A percentile compares a stretch with the other conserved stretches of the same genome.
Evolutionary conservation across 495 filamentous ascomycete genomes (phyloP).

Genomic region (Cladorrhinum samala): DNA sequence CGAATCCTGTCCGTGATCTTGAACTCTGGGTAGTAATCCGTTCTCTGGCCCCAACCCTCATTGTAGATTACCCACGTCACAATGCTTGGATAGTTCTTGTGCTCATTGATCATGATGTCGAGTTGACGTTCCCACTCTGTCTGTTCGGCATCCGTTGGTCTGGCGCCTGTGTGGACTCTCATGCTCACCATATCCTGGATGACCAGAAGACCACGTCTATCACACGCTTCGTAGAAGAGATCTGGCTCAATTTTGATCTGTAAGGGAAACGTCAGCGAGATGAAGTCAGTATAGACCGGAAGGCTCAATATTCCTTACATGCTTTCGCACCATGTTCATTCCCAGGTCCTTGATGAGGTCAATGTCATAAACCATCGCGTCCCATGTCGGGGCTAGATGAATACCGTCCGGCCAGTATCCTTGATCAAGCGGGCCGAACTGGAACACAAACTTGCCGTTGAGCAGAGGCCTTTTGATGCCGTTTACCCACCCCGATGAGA

Average conservation of each 20-base stretch:
- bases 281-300: neutral
- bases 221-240: conserved; percentile 61
- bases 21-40: conserved; percentile 46
- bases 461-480: conserved; percentile 56
- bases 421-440: conserved; percentile 62
- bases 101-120: conserved; percentile 53
- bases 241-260: conserved; percentile 64
- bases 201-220: conserved; percentile 55
- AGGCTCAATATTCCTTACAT: conserved; percentile 36
- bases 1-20: conserved; percentile 47
- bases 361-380: conserved; percentile 63
- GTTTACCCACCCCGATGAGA: conserved; percentile 46
- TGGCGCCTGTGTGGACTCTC: conserved; percentile 25
- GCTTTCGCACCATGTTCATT: conserved; percentile 64
- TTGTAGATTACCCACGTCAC: conserved; percentile 59
- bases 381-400: conserved; percentile 51
- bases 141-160: conserved; percentile 45
- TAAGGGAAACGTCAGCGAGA: neutral
- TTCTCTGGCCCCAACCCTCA: conserved; percentile 63
- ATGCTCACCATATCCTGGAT: conserved; percentile 66
- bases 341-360: conserved; percentile 54
- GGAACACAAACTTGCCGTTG: conserved; percentile 59
- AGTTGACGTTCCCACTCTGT: conserved; percentile 58
- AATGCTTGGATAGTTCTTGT: conserved; percentile 58
- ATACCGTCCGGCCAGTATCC: conserved; percentile 67